Evolutionary conservation across 768 basidiomycete species (phyloP), one percentile per base, ranked within the genome.

Genomic region (Podaxis pistillaris): DNA sequence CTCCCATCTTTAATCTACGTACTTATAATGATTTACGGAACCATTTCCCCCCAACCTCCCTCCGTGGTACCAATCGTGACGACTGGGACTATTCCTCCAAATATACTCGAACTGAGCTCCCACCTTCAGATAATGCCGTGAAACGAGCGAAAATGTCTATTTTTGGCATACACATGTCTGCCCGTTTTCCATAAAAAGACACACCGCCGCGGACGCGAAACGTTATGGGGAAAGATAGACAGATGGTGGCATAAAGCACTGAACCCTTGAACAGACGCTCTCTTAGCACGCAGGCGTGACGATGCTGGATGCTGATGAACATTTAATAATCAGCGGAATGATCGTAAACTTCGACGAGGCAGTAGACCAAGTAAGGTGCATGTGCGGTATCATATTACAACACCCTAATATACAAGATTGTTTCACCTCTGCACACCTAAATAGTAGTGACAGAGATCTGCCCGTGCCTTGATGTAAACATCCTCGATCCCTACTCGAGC

Each of bases 61-160:
- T 28, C 24, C 24, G 9, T 50, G 26, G 12, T 50, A 24, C 22
- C 26, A 22, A 60, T 26, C 22, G 17, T 22, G 15, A 24, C 28
- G 15, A 47, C 49, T 38, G 37, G 15, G 17, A 37, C 49, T 37
- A 50, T 60, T 50, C 70, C 3, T 12, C 37, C 22, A 46, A 44
- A 33, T 40, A 7, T 8, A 24, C 24, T 22, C 26, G 9, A 28
- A 4, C 19, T 8, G 44, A 46, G 44, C 44, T 6, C 9, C 17
- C 44, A 15, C 44, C 7, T 19, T 15, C 44, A 17, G 19, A 19
- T 46, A 9, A 17, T 46, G 44, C 2, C 17, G 19, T n/a, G 44
- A 46, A 46, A 46, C 44, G 44, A 19, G n/a, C 17, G 5, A 19
- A 46, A 17, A 19, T 46, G 44, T 4, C 19, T 46, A 46, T n/a